Evolutionary conservation across 768 basidiomycete genomes (phyloP), one percentile per base, ranked within the genome.

Genomic region (Tricholoma sp.): DNA sequence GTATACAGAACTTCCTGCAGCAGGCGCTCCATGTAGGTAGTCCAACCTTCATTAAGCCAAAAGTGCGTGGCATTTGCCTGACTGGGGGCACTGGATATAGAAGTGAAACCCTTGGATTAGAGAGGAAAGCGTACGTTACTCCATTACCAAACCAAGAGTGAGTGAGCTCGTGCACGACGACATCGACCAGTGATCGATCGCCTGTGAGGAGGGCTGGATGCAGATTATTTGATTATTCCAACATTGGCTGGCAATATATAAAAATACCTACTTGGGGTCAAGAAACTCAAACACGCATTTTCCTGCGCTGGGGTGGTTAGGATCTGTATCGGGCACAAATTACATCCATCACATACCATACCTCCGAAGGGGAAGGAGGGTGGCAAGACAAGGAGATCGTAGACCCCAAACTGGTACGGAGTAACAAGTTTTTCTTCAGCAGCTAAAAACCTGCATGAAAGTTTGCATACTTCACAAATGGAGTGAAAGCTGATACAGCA

Each of bases 131-230:
- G 39, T 58, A 75, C 88, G 89, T 91, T 56, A 93, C 83, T 21
- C 90, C 89, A 67, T 95, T 94, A n/a, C 93, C 93, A 59, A 93
- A 95, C 85, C 88, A 97, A 2, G 89, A 90, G 67, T 98, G 90
- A 0, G 86, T 85, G 27, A 88, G 73, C 67, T 94, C 93, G 72
- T 96, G 90, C 0, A 93, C 89, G 11, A 94, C 86, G 11, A 96
- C 91, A 66, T 95, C 91, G 7, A 93, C 92, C 9, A 94, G 76
- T 4, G 85, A 82, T 35, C 90, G 83, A 68, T 98, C 96, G 0
- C 93, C 92, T 5, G 94, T 84, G 45, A 98, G 76, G 4, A 97
- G 78, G 3, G 93, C 91, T 85, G 49, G 16, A 52, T 7, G 37
- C 18, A 14, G 9, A 27, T 21, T 61, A 22, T 16, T 21, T 43